These are phyloP conservation scores for Candolleomyces aberdarensis DNA, from an alignment of 768 basidiomycete species.

Conservation along the genomic window DNA sequence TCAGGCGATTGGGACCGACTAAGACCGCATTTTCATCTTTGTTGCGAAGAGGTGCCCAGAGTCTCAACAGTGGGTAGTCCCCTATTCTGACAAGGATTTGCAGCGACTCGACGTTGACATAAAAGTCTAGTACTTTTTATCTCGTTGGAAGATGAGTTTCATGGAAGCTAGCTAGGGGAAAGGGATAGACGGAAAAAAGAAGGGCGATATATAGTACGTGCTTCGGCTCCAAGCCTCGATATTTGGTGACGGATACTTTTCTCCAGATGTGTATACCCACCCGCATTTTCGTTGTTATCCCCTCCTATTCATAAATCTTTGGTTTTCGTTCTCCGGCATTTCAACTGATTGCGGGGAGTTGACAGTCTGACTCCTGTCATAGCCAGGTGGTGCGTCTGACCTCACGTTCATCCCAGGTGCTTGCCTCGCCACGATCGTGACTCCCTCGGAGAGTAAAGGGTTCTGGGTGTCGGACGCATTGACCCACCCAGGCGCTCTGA, in stretches of 20 bases:
- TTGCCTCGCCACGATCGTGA: conserved; percentile 38
- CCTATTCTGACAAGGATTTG: conserved; percentile 50
- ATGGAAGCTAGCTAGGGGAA: neutral
- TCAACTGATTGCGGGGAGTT: conserved; percentile 53
- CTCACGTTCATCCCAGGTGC: conserved; percentile 35
- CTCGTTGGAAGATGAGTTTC: conserved; percentile 23
- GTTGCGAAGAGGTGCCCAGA: conserved; percentile 53
- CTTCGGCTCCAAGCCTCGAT: too few species aligned
- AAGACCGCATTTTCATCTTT: conserved; percentile 61
- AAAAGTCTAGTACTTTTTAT: conserved; percentile 64
- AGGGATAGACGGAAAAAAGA: neutral
- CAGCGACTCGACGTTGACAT: conserved; percentile 67
- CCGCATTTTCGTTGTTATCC: too few species aligned
- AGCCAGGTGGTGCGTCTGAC: conserved; percentile 54
- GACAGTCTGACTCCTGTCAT: conserved; percentile 27
- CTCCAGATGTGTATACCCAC: too few species aligned
- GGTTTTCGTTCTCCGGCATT: conserved; percentile 54
- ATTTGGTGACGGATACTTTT: too few species aligned
- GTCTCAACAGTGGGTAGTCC: conserved; percentile 53
- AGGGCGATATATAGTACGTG: neutral
- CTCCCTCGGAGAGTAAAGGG: conserved; percentile 33
- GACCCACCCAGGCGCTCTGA: neutral
- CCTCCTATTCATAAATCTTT: conserved; percentile 35
- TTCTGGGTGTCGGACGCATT: conserved; percentile 1
- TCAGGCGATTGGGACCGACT: conserved; percentile 40